Evolutionary conservation across 2,329 filamentous ascomycete genomes (phyloP), one percentile per base, ranked within the genome.

Genomic region (Periglandula ipomoeae): DNA sequence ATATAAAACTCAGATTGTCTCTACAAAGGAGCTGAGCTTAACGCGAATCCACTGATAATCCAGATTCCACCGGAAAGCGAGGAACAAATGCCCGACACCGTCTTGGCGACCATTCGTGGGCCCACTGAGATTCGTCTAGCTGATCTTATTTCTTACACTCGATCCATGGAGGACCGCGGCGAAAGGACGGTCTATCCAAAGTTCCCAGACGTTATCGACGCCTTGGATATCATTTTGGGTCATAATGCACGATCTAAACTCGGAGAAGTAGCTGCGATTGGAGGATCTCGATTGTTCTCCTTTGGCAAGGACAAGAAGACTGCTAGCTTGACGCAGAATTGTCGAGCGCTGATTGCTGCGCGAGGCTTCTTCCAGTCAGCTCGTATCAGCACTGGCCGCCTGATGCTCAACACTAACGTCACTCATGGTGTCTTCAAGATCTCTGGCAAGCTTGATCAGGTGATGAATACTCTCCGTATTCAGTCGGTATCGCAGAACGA

Each of bases 301-400:
- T 58, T 72, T 43, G 61, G 65, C 7, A 40, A 59, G 3, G 47
- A 54, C 1, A 53, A 57, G 1, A 64, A 68, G 20, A 55, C 52
- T 1, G 39, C 49, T 0, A 47, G 58, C 0, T 55, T 73, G 4
- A 57, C 56, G 5, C 37, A 48, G 5, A 60, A 64, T 0, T 56
- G 56, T 0, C 62, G 61, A 10, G 56, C 63, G 7, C 63, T 74
- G 19, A 40, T 64, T 7, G 68, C 75, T 26, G 62, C 74, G 1
- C 71, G 76, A 15, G 78, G 78, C 1, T 79, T 75, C 54, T 79
- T 79, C 49, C 74, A 78, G 56, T 79, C 75, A 27, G 68, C 73
- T 3, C 73, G 76, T 5, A 64, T 75, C 1, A 72, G 72, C 0
- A 81, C 77, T 0, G 76, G 75, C 2, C 67, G 75, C 0, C 55